Conservation (phyloP, 1,139 yeast genomes). For the Yamadazyma sp. region DNA sequence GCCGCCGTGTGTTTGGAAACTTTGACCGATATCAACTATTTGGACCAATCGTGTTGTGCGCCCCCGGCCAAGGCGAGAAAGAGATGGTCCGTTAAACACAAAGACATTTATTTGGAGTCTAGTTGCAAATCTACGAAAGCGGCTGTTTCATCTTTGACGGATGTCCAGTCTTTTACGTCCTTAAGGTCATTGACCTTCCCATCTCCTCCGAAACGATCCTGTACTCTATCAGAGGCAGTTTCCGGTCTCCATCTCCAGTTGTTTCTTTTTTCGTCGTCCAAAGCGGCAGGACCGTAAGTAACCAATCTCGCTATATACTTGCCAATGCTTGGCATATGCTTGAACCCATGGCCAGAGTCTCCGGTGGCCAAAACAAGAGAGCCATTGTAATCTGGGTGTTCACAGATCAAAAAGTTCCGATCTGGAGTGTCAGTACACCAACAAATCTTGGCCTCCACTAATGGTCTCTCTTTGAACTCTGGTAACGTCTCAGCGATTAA, state of each 20-base stretch:
- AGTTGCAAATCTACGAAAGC: no score
- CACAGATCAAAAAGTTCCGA: slow-evolving; percentile 11
- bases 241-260: slow-evolving; percentile 6
- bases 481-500: slow-evolving; percentile 8
- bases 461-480: slow-evolving; percentile 9
- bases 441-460: slow-evolving; percentile 14
- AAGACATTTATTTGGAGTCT: no score
- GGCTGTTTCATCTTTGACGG: no score
- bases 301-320: slow-evolving; percentile 8
- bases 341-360: slow-evolving; percentile 18
- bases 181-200: slow-evolving; percentile 2
- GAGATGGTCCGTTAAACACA: no score
- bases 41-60: no score
- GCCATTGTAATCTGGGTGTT: slow-evolving; percentile 10
- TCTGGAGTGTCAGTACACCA: slow-evolving; percentile 18
- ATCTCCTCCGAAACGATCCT: slow-evolving; percentile 5
- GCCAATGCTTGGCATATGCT: slow-evolving; percentile 16
- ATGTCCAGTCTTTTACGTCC: slow-evolving; percentile 2
- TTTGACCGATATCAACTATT: no score
- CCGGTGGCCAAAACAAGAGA: slow-evolving; percentile 15
- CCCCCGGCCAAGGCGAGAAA: no score
- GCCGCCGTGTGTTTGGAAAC: no score
- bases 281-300: slow-evolving; percentile 2
- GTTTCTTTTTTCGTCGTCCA: slow-evolving; percentile 4
- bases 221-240: slow-evolving; percentile 4